Evolutionary conservation across 805 yeast genomes (phyloP).

Genomic region (Wickerhamiella allomyrinae): DNA sequence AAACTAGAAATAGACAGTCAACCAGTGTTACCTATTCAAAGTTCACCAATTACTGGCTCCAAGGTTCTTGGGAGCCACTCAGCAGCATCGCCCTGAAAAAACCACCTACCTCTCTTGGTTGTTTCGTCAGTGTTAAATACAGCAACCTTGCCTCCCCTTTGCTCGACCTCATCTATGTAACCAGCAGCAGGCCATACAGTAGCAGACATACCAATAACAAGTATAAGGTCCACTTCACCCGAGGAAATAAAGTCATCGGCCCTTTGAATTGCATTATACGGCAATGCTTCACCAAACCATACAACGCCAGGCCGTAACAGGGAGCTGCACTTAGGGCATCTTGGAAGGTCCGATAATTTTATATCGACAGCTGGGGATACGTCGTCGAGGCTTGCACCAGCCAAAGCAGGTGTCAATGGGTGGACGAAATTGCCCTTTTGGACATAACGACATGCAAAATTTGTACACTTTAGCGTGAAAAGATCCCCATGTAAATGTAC

Average conservation of each 20-base stretch:
- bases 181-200: slow-evolving; percentile 88
- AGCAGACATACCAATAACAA: slow-evolving; percentile 78
- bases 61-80: slow-evolving; percentile 52
- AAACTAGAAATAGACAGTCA: too few species aligned
- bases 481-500: slow-evolving; percentile 70
- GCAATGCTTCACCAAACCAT: slow-evolving; percentile 88
- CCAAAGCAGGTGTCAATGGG: slow-evolving; percentile 46
- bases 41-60: slow-evolving; percentile 26
- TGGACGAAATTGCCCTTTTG: slow-evolving; percentile 38
- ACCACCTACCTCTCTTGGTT: slow-evolving; percentile 37
- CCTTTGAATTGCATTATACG: slow-evolving; percentile 43
- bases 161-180: slow-evolving; percentile 61
- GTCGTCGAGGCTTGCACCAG: slow-evolving; percentile 16
- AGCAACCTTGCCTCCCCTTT: slow-evolving; percentile 70
- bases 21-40: neutral
- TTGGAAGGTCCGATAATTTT: slow-evolving; percentile 43
- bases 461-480: slow-evolving; percentile 61
- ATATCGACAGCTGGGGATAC: slow-evolving; percentile 22
- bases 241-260: slow-evolving; percentile 58
- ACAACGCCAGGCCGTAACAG: slow-evolving; percentile 78
- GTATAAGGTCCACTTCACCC: slow-evolving; percentile 49
- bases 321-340: slow-evolving; percentile 59
- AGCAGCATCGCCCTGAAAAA: slow-evolving; percentile 70
- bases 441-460: slow-evolving; percentile 49
- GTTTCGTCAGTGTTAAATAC: slow-evolving; percentile 50